Percentiles rank a stretch among this genome's conserved stretches.
These are phyloP conservation scores for Trametes maxima DNA, from an alignment of 768 basidiomycete species.

Conservation along the genomic window DNA sequence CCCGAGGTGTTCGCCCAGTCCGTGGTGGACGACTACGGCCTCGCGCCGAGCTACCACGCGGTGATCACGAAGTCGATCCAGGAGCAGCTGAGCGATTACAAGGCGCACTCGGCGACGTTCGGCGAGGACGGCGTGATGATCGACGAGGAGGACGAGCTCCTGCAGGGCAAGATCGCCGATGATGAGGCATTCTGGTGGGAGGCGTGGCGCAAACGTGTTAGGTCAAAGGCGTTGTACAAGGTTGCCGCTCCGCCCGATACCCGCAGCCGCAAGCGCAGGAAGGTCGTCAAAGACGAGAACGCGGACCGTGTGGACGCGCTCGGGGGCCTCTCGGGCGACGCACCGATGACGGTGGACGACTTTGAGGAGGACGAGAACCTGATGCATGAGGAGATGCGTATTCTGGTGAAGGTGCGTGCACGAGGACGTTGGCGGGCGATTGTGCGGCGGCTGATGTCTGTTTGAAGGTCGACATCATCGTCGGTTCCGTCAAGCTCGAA, in stretches of 20 bases:
- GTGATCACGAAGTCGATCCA: conserved; percentile 82
- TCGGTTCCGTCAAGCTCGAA: conserved; percentile 89
- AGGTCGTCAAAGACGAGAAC: conserved; percentile 37
- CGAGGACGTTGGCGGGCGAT: neutral
- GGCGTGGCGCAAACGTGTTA: conserved; percentile 63
- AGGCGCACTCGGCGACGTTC: conserved; percentile 61
- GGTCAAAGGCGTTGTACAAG: conserved; percentile 39
- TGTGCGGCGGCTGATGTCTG: neutral
- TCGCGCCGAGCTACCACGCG: conserved; percentile 63
- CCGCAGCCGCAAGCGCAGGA: conserved; percentile 46
- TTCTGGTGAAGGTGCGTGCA: conserved; percentile 80
- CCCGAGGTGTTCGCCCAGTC: conserved; percentile 90
- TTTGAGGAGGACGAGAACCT: conserved; percentile 65
- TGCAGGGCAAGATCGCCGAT: conserved; percentile 51
- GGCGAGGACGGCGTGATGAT: conserved; percentile 43
- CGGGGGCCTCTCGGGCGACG: conserved; percentile 22
- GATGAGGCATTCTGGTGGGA: conserved; percentile 67
- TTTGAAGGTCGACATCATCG: conserved; percentile 87
- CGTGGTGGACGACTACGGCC: conserved; percentile 86
- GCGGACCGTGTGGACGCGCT: conserved; percentile 13
- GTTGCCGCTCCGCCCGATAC: conserved; percentile 32
- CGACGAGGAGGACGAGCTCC: conserved; percentile 35
- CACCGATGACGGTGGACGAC: conserved; percentile 56
- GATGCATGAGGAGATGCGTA: conserved; percentile 85
- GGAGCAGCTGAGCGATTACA: conserved; percentile 83